phyloP scores from a whole-genome alignment of 139 green algal genomes.

The Raphidocelis subcapitata region DNA sequence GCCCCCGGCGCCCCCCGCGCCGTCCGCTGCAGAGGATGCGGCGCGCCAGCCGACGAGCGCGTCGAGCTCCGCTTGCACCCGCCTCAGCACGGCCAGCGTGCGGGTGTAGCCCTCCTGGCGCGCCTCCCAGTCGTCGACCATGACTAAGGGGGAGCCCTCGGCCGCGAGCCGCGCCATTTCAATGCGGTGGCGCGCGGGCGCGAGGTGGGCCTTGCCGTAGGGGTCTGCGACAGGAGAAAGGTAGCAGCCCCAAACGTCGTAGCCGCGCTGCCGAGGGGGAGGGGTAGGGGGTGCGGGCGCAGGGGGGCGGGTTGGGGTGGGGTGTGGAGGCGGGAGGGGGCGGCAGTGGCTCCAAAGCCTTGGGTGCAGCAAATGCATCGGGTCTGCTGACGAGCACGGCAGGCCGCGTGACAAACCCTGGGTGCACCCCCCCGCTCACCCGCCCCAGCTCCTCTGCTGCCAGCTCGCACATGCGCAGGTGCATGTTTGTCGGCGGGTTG shows the following conservation, averaged over 20 bases:
- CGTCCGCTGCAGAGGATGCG: too few species aligned
- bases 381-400: too few species aligned
- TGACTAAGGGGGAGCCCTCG: conserved; percentile 40
- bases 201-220: conserved; percentile 75
- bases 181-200: conserved; percentile 55
- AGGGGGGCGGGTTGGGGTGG: background rate
- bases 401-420: background rate
- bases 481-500: conserved; percentile 83
- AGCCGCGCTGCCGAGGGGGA: conserved; percentile 38
- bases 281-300: background rate
- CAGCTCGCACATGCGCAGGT: conserved; percentile 87
- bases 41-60: too few species aligned
- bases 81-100: conserved; percentile 61
- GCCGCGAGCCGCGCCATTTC: conserved; percentile 66
- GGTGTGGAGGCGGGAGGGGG: background rate
- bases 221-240: conserved; percentile 79
- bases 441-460: conserved; percentile 55
- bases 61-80: conserved; percentile 16
- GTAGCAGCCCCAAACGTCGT: conserved; percentile 75
- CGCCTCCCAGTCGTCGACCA: conserved; percentile 81
- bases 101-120: conserved; percentile 63
- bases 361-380: background rate
- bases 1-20: too few species aligned
- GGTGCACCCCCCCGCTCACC: too few species aligned
- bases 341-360: too few species aligned